These are phyloP conservation scores for Carex littledalei DNA, from an alignment of 176 grass and related monocot species.

Conservation along the genomic window DNA sequence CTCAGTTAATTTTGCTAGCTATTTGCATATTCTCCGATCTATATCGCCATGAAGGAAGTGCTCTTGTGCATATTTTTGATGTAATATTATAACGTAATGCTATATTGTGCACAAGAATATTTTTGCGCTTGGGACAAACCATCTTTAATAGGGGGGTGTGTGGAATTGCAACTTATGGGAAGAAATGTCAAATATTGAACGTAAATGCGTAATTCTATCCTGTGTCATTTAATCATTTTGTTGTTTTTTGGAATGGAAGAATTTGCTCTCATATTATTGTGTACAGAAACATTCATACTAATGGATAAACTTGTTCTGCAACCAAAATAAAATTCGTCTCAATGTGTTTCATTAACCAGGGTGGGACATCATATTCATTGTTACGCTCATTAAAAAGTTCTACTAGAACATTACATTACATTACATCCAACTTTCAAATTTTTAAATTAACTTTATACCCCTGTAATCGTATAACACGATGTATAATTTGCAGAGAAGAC, in stretches of 20 bases:
- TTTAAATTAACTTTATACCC: not conserved
- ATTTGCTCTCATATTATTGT: not conserved
- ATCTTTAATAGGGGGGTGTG: not conserved
- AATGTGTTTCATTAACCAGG: not conserved
- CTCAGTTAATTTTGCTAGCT: not conserved
- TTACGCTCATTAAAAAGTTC: not conserved
- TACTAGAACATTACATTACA: not conserved
- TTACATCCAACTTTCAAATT: not conserved
- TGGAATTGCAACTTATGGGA: not conserved
- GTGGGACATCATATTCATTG: not conserved
- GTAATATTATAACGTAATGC: not conserved
- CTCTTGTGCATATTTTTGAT: conserved; percentile 8
- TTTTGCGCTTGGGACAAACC: not conserved
- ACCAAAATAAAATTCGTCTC: not conserved
- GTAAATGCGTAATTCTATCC: too few species aligned
- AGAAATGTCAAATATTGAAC: not conserved
- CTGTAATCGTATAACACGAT: not conserved
- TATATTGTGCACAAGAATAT: not conserved
- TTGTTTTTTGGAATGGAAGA: not conserved
- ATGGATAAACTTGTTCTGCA: not conserved
- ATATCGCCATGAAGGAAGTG: not conserved
- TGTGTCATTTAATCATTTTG: not conserved
- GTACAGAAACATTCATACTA: not conserved
- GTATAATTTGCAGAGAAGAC: not conserved
- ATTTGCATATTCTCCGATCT: not conserved